Evolutionary conservation across 495 filamentous ascomycete species (phyloP), one percentile per base, ranked within the genome.

Genomic region (Xylaria sp.): DNA sequence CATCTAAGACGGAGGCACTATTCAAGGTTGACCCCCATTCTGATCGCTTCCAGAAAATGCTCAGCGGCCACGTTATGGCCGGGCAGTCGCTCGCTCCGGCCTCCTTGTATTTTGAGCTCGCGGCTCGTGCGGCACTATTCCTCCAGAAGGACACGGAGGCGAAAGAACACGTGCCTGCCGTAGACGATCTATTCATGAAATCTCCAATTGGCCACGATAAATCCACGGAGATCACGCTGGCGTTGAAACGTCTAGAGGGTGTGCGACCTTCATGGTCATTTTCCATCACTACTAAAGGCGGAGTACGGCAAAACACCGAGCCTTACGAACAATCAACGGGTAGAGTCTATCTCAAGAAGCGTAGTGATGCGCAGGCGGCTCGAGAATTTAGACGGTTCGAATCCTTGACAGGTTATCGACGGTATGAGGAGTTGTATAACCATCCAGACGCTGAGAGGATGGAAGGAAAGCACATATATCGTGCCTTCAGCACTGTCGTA

Each of bases 71-170:
- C 72, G 76, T 78, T 0, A 81, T 84, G 19, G 59, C 77, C 17
- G 76, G 73, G 15, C 71, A 82, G 43, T 57, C 68, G 19, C 76
- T 86, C 1, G 80, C 77, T 50, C 84, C 84, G 21, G 84, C 82
- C 19, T 79, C 83, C 0, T 69, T 86, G 62, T 86, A 85, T 53
- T 41, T 84, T 41, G 84, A 86, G 61, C 59, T 84, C 9, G 79
- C 75, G 52, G n/a, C 68, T 41, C 72, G 68, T 15, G 77, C 77
- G 11, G 71, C 76, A n/a, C n/a, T 68, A 35, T 68, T 58, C 35
- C 59, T 77, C 0, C 35, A 55, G n/a, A 58, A 35, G 24, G 58
- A 46, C 48, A 48, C 65, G 31, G 21, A 9, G 7, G 43, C 69
- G 0, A 44, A 46, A 26, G 31, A 33, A 44, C 33, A 62, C 52